Percentiles rank a stretch among this genome's conserved stretches.
Conservation (phyloP, 2,329 filamentous ascomycete species). For the Emydomyces testavorans region DNA sequence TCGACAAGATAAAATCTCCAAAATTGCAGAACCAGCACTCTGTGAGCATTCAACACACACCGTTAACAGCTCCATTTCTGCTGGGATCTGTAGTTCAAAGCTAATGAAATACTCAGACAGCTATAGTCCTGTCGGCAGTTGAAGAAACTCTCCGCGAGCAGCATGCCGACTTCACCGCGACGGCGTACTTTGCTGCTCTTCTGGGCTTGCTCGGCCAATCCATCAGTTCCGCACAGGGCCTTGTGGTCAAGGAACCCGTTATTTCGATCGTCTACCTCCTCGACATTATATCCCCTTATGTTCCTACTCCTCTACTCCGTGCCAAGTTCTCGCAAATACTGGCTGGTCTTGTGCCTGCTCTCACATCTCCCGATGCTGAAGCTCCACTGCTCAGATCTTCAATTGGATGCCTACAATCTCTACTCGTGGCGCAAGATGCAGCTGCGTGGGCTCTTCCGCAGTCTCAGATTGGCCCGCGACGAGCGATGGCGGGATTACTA, state of each 20-base stretch:
- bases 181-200: slow-evolving; percentile 91
- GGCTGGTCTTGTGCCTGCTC: slow-evolving; percentile 67
- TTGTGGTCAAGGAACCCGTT: slow-evolving; percentile 68
- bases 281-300: slow-evolving; percentile 76
- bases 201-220: slow-evolving; percentile 76
- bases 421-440: slow-evolving; percentile 78
- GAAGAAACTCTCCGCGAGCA: slow-evolving; percentile 87
- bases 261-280: slow-evolving; percentile 88
- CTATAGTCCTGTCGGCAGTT: slow-evolving; percentile 76
- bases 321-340: slow-evolving; percentile 94
- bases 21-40: slow-evolving; percentile 93
- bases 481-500: slow-evolving; percentile 76
- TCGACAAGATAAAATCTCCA: slow-evolving; percentile 93
- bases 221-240: slow-evolving; percentile 49
- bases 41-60: slow-evolving; percentile 41
- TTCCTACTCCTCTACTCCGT: slow-evolving; percentile 75
- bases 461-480: slow-evolving; percentile 70
- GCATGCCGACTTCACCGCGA: slow-evolving; percentile 69
- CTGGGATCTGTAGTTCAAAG: slow-evolving; percentile 17
- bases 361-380: slow-evolving; percentile 70
- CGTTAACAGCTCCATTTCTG: slow-evolving; percentile 10
- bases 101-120: slow-evolving; percentile 46
- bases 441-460: slow-evolving; percentile 78
- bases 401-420: slow-evolving; percentile 85
- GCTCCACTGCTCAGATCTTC: slow-evolving; percentile 75